A percentile compares a stretch with the other conserved stretches of the same genome.
These are phyloP conservation scores for Eucommia ulmoides DNA, from an alignment of 257 asterid species.

Conservation along the genomic window DNA sequence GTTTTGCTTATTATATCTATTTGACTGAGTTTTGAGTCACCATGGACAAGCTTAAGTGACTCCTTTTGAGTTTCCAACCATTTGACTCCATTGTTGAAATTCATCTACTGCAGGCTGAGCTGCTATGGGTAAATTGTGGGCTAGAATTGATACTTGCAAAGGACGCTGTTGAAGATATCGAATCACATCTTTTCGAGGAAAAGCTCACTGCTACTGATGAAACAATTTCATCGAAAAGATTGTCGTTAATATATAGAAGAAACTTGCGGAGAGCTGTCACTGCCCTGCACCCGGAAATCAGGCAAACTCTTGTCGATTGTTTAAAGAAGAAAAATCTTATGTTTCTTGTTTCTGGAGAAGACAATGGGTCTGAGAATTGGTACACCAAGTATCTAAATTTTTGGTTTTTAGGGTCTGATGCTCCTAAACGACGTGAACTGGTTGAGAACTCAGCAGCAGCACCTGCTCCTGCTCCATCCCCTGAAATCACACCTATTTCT, in stretches of 20 bases:
- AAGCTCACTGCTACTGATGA: slow-evolving; percentile 13
- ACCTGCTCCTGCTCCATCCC: slow-evolving; percentile 40
- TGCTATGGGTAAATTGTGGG: slow-evolving; percentile 39
- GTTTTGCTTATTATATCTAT: too few relatives aligned
- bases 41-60: too few relatives aligned
- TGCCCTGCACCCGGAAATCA: slow-evolving; percentile 31
- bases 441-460: slow-evolving; percentile 35
- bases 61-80: too few relatives aligned
- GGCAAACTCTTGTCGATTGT: slow-evolving; percentile 47
- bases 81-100: too few relatives aligned
- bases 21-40: too few relatives aligned
- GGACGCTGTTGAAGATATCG: slow-evolving; percentile 29
- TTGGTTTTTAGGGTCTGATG: slow-evolving; percentile 21
- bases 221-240: slow-evolving; percentile 8
- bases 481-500: too few relatives aligned
- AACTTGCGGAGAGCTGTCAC: slow-evolving; percentile 11
- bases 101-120: slow-evolving; percentile 22
- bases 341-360: slow-evolving; percentile 30
- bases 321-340: slow-evolving; percentile 23
- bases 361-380: slow-evolving; percentile 25
- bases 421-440: slow-evolving; percentile 38
- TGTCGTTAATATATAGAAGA: slow-evolving; percentile 17
- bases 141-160: slow-evolving; percentile 37
- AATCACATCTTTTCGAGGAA: slow-evolving; percentile 16
- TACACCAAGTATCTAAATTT: slow-evolving; percentile 27